Base-by-base conservation (phyloP, 108 stramenopile genomes). In the Skeletonema tropicum region DNA sequence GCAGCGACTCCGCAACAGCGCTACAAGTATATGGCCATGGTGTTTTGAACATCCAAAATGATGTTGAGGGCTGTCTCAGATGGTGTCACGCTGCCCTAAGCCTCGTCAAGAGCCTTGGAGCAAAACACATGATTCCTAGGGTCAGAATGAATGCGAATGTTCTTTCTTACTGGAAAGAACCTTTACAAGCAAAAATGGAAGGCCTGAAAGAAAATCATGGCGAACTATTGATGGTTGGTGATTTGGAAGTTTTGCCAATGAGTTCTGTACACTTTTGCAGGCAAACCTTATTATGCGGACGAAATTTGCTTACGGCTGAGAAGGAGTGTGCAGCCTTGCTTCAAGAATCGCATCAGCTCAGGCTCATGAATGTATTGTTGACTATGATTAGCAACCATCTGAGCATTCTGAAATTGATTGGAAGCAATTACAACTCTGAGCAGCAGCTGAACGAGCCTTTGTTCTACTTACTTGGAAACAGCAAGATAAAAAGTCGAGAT, bases 1-100 rank as follows among this genome's bases (percentile, higher is more conserved):
- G 69, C 15, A 29, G 33, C 14, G 70, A 71, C 33, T 71, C 60
- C 23, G 60, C 69, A 30, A n/a, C 60, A 42, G 75, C 45, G 17
- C 33, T 76, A 14, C 17, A 26, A 15, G 38, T 38, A 4, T 74
- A 33, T 68, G 73, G 66, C 4, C 9, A 14, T 5, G 35, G 23
- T n/a, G 5, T 68, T 2, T 26, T 55, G 25, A 58, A 12, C 39
- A 39, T 17, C 38, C 39, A 63, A 36, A 33, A 70, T 3, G 73
- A 74, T 25, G 19, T 74, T 59, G 73, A 74, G 36, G 67, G 59
- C 29, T 48, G 42, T 10, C 32, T 58, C 4, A 66, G 29, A 10
- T 68, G 48, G 66, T 6, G 8, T n/a, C 60, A 67, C 6, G 10
- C 67, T 13, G 23, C 55, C 14, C 3, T 74, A 14, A 35, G 30